Percentiles rank a stretch among this genome's conserved stretches.
phyloP scores from a whole-genome alignment of 2,329 filamentous ascomycete species.

The Samsoniella hepiali region DNA sequence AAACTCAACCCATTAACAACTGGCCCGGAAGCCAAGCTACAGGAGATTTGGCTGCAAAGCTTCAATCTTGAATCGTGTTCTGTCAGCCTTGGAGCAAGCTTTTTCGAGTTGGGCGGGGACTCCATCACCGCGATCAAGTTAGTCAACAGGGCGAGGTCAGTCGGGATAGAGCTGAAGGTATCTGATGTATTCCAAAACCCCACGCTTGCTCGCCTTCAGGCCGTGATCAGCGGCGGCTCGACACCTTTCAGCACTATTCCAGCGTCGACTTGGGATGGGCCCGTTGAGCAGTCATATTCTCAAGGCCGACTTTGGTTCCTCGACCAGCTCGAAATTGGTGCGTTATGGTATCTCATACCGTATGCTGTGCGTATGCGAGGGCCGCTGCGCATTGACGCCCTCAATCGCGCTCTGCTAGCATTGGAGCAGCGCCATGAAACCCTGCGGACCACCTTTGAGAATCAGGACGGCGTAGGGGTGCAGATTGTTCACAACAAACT shows the following conservation, averaged over 20 bases:
- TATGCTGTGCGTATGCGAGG: slow-evolving; percentile 20
- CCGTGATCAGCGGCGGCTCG: neutral
- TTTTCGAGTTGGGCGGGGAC: slow-evolving; percentile 8
- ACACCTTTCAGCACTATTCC: neutral
- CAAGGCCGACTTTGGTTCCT: slow-evolving; percentile 26
- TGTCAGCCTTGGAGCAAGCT: neutral
- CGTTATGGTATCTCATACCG: slow-evolving; percentile 23
- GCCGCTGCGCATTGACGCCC: slow-evolving; percentile 19
- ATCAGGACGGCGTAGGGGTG: slow-evolving; percentile 17
- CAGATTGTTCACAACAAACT: slow-evolving; percentile 12
- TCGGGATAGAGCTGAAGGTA: slow-evolving; percentile 4
- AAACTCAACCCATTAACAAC: neutral
- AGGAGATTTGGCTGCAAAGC: slow-evolving; percentile 2
- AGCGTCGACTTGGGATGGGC: slow-evolving; percentile 11
- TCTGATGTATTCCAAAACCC: slow-evolving; percentile 8
- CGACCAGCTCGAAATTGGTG: slow-evolving; percentile 22
- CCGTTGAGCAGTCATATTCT: slow-evolving; percentile 25
- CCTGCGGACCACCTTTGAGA: slow-evolving; percentile 23
- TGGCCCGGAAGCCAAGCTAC: neutral
- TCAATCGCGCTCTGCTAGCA: slow-evolving; percentile 18
- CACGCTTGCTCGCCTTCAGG: neutral
- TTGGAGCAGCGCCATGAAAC: slow-evolving; percentile 24
- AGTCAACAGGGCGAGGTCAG: slow-evolving; percentile 16
- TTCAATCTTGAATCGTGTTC: neutral
- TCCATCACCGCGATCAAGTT: slow-evolving; percentile 1